phyloP scores from a whole-genome alignment of 2,329 filamentous ascomycete species.

The Phyllosticta citribraziliensis region DNA sequence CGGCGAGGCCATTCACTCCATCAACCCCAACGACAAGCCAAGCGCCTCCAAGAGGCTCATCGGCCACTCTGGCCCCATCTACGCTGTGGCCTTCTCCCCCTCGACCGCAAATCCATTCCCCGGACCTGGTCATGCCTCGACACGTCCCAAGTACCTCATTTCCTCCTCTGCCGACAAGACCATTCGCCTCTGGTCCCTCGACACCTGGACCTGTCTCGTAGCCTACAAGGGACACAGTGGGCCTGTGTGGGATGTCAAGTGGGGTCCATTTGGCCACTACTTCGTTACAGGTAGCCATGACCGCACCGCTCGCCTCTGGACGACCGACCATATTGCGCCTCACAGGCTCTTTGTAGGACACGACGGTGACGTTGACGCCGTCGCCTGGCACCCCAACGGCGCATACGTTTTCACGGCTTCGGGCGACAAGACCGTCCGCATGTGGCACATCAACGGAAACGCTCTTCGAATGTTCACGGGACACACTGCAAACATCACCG shows the following conservation, averaged over 20 bases:
- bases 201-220: slow-evolving; percentile 84
- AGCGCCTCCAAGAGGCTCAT: slow-evolving; percentile 67
- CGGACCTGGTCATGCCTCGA: slow-evolving; percentile 36
- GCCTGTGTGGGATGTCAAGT: slow-evolving; percentile 78
- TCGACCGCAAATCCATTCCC: slow-evolving; percentile 42
- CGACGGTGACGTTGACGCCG: slow-evolving; percentile 80
- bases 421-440: slow-evolving; percentile 85
- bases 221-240: slow-evolving; percentile 90
- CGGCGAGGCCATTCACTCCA: slow-evolving; percentile 59
- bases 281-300: slow-evolving; percentile 84
- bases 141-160: slow-evolving; percentile 64
- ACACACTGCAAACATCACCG: slow-evolving; percentile 77
- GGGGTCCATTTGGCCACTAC: slow-evolving; percentile 92
- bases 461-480: slow-evolving; percentile 88
- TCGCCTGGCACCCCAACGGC: slow-evolving; percentile 93
- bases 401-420: slow-evolving; percentile 90
- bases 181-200: slow-evolving; percentile 84
- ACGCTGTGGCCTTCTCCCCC: slow-evolving; percentile 80
- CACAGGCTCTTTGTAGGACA: slow-evolving; percentile 85
- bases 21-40: slow-evolving; percentile 21
- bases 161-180: slow-evolving; percentile 83
- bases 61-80: slow-evolving; percentile 84
- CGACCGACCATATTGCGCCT: slow-evolving; percentile 83
- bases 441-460: slow-evolving; percentile 93
- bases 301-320: slow-evolving; percentile 83